phyloP scores from a whole-genome alignment of 768 basidiomycete genomes.

The Clavaria fumosa region DNA sequence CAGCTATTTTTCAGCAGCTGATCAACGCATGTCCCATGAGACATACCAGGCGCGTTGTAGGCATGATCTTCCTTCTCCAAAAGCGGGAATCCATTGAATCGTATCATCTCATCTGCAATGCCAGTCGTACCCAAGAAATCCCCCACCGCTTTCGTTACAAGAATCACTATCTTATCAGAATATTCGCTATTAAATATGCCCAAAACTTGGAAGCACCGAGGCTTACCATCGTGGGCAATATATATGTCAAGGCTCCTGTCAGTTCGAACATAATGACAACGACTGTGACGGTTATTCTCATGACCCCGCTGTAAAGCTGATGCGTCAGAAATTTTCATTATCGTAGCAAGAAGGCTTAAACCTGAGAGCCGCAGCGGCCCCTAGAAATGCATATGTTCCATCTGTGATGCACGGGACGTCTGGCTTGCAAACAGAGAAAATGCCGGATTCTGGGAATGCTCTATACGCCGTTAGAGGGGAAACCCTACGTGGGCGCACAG shows the following conservation, averaged over 20 bases:
- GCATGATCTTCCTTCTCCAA: conserved; percentile 91
- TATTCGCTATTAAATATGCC: too few relatives aligned
- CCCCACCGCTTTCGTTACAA: conserved; percentile 94
- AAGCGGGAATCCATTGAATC: conserved; percentile 95
- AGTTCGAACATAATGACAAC: conserved; percentile 99
- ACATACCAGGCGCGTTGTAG: conserved; percentile 77
- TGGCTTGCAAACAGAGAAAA: conserved; percentile 82
- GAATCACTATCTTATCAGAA: conserved; percentile 64
- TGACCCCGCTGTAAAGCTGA: conserved; percentile 56
- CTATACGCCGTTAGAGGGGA: conserved; percentile 22
- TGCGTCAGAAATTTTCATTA: not conserved
- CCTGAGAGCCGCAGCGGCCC: conserved; percentile 93
- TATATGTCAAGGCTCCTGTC: conserved; percentile 93
- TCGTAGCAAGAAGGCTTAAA: conserved; percentile 17
- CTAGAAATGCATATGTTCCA: conserved; percentile 94
- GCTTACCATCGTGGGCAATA: conserved; percentile 90
- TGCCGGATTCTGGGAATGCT: conserved; percentile 67
- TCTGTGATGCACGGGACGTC: conserved; percentile 96
- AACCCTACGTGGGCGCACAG: not conserved
- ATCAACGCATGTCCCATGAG: conserved; percentile 1
- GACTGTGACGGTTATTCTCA: conserved; percentile 93
- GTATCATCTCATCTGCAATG: conserved; percentile 94
- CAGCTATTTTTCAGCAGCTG: conserved; percentile 5
- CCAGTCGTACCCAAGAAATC: conserved; percentile 88
- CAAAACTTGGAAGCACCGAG: too few relatives aligned